These are phyloP conservation scores for Sugiyamaella neomexicana DNA, from an alignment of 1,139 yeast species.

Conservation along the genomic window DNA sequence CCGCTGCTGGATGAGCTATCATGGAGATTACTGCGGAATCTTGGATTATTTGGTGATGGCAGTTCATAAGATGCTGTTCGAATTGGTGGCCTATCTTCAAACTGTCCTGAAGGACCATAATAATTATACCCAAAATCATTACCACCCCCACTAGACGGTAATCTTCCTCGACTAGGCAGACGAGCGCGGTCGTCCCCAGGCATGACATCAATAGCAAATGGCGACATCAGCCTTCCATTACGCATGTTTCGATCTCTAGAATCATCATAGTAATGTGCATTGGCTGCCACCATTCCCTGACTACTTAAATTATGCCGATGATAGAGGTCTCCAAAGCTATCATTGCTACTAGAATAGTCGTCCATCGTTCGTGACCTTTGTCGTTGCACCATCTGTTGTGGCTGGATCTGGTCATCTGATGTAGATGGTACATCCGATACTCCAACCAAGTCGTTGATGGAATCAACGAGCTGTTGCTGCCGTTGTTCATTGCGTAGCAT, in stretches of 20 bases:
- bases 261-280: slow-evolving; percentile 9
- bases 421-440: not conserved
- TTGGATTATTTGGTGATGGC: slow-evolving; percentile 1
- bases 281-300: not conserved
- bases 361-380: slow-evolving; percentile 15
- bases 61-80: slow-evolving; percentile 9
- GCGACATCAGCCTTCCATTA: slow-evolving; percentile 12
- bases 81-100: not conserved
- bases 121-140: not conserved
- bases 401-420: not conserved
- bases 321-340: slow-evolving; percentile 3
- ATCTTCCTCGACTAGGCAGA: slow-evolving; percentile 1
- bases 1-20: slow-evolving; percentile 15
- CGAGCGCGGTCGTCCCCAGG: not conserved
- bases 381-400: slow-evolving; percentile 5
- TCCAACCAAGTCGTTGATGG: slow-evolving; percentile 18
- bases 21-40: slow-evolving; percentile 1
- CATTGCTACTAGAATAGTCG: slow-evolving; percentile 6
- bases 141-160: not conserved
- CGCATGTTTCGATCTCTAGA: not conserved
- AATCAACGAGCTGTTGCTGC: slow-evolving; percentile 19
- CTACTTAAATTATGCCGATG: not conserved
- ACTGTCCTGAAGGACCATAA: slow-evolving; percentile 5
- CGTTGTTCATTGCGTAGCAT: slow-evolving; percentile 12
- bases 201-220: slow-evolving; percentile 8